Evolutionary conservation across 257 asterid species (phyloP), one percentile per base, ranked within the genome.

Genomic region (Gentiana dahurica): DNA sequence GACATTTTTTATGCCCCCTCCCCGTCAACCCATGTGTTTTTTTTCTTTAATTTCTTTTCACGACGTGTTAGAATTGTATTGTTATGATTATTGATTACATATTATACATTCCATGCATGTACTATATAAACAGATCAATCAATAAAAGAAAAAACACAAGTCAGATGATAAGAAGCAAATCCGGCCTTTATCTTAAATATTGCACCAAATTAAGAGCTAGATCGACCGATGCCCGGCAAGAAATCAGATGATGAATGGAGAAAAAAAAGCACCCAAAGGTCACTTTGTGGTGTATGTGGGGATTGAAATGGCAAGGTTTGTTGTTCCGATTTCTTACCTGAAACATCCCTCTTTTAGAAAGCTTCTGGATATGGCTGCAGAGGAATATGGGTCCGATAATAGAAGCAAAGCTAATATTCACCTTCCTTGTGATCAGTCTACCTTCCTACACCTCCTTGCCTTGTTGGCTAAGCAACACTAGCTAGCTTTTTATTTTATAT

Each of bases 201-300:
- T 39, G 46, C 34, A 7, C 7, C 11, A 43, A n/a, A 9, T 35
- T 2, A 13, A 34, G n/a, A 33, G 33, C n/a, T 65, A 4, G 36
- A 10, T 24, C 24, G 41, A 12, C 5, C 6, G 41, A 39, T 53
- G 43, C 77, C 75, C 87, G 67, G 54, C n/a, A 75, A 49, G 60
- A 75, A 65, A 66, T 67, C 68, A 44, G 76, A 54, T 45, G 49
- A 13, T 33, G 70, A 53, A 43, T 45, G 58, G 33, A 50, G 58
- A 24, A 51, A 80, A 46, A 62, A 67, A 69, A 38, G 81, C 87
- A 62, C 89, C 85, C 47, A 82, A 70, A 57, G 93, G 95, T 6
- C 85, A 86, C 62, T 86, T 86, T 61, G 93, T 78, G 67, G 95
- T 85, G 61, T 82, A 85, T 54, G 95, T 85, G 36, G 95, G 95